A percentile compares a stretch with the other conserved stretches of the same genome.
Conservation (phyloP, 2,329 filamentous ascomycete species). For the Nemania sp. region DNA sequence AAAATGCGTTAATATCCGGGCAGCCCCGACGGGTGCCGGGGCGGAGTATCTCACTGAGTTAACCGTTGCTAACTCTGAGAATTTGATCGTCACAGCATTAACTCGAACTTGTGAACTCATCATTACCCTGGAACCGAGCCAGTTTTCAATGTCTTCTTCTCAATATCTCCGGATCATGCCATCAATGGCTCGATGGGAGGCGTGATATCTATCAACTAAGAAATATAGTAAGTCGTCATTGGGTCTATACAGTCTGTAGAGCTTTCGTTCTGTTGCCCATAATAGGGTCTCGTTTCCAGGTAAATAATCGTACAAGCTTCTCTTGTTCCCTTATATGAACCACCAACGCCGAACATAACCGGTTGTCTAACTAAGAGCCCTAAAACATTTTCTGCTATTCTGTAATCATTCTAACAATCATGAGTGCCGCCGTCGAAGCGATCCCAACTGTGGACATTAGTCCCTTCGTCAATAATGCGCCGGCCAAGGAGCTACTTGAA, state of each 20-base stretch:
- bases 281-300: constrained; percentile 4
- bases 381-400: not conserved
- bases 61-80: not conserved
- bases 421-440: constrained; percentile 31
- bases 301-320: not conserved
- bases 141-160: not conserved
- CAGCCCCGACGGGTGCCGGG: not conserved
- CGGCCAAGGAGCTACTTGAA: constrained; percentile 36
- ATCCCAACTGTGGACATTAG: constrained; percentile 50
- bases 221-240: not conserved
- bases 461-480: constrained; percentile 42
- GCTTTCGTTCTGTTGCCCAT: not conserved
- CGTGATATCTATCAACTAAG: not conserved
- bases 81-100: not conserved
- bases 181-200: not conserved
- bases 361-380: not conserved
- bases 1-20: not conserved
- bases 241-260: not conserved
- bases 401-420: not conserved
- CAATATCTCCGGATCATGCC: constrained; percentile 12
- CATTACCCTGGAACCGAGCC: not conserved
- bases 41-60: constrained; percentile 24
- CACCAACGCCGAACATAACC: not conserved
- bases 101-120: constrained; percentile 8
- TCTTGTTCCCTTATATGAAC: not conserved